These are phyloP conservation scores for Cladosporium oxysporum DNA, from an alignment of 2,329 filamentous ascomycete genomes.

Conservation along the genomic window DNA sequence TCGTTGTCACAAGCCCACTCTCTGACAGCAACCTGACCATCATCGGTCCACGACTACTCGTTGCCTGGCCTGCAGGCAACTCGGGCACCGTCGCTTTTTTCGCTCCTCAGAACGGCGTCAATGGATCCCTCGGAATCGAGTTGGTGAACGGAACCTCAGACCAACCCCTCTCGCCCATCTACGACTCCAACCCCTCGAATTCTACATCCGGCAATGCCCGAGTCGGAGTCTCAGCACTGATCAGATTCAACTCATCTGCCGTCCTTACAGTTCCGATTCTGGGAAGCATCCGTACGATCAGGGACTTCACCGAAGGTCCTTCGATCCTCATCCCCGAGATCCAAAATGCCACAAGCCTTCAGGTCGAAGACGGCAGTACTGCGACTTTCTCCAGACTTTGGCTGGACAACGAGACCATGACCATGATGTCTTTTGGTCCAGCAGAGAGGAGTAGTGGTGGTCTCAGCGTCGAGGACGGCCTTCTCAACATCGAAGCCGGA, in stretches of 20 bases:
- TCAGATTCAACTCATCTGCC: slow-evolving; percentile 62
- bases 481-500: slow-evolving; percentile 53
- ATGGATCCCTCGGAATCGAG: slow-evolving; percentile 56
- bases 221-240: slow-evolving; percentile 53
- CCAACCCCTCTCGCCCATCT: slow-evolving; percentile 52
- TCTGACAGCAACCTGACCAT: slow-evolving; percentile 55
- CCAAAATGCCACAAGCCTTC: slow-evolving; percentile 55
- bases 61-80: slow-evolving; percentile 66
- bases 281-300: slow-evolving; percentile 63
- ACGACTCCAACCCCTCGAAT: slow-evolving; percentile 32
- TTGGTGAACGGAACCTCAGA: slow-evolving; percentile 54
- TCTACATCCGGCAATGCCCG: slow-evolving; percentile 40
- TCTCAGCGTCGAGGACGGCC: slow-evolving; percentile 46
- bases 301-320: slow-evolving; percentile 63
- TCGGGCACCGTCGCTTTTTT: slow-evolving; percentile 63
- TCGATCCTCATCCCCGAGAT: slow-evolving; percentile 55
- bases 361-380: slow-evolving; percentile 45
- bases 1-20: slow-evolving; percentile 61
- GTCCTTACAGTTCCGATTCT: slow-evolving; percentile 58
- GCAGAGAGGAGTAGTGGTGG: slow-evolving; percentile 30
- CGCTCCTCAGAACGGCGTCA: slow-evolving; percentile 53
- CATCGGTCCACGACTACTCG: slow-evolving; percentile 57
- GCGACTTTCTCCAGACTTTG: slow-evolving; percentile 55
- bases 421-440: slow-evolving; percentile 53
- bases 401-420: slow-evolving; percentile 64